Evolutionary conservation across 805 yeast species (phyloP).

Genomic region (Kazachstania taianensis): DNA sequence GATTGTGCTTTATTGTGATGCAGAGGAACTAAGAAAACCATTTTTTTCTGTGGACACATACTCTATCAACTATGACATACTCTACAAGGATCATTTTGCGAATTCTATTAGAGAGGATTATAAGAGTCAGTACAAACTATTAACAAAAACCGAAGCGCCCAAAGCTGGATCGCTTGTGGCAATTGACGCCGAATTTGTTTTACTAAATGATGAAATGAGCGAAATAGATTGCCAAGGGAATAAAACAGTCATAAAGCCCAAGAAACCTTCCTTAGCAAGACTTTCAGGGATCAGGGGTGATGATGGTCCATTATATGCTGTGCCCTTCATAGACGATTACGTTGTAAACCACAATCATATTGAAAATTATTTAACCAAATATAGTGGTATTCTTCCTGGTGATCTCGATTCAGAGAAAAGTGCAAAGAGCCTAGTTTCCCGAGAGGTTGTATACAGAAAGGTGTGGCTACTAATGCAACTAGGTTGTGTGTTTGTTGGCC

Average conservation of each 20-base stretch:
- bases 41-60: constrained; percentile 40
- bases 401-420: constrained; percentile 70
- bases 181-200: constrained; percentile 94
- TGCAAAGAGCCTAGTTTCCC: constrained; percentile 57
- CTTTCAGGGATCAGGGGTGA: constrained; percentile 76
- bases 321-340: constrained; percentile 88
- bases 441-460: constrained; percentile 76
- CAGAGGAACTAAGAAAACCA: constrained; percentile 32
- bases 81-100: constrained; percentile 69
- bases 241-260: constrained; percentile 62
- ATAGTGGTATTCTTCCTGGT: constrained; percentile 89
- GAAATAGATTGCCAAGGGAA: constrained; percentile 70
- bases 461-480: constrained; percentile 83
- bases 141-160: constrained; percentile 65
- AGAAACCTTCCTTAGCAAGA: constrained; percentile 69
- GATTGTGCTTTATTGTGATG: constrained; percentile 52
- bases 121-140: constrained; percentile 54
- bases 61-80: constrained; percentile 50
- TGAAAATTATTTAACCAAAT: constrained; percentile 78
- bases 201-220: constrained; percentile 62
- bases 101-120: constrained; percentile 50
- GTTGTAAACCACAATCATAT: constrained; percentile 63
- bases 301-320: constrained; percentile 53
- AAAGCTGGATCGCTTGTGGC: constrained; percentile 70
- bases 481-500: constrained; percentile 92